phyloP scores from a whole-genome alignment of 306 rosid species.

The Inga oerstediana region DNA sequence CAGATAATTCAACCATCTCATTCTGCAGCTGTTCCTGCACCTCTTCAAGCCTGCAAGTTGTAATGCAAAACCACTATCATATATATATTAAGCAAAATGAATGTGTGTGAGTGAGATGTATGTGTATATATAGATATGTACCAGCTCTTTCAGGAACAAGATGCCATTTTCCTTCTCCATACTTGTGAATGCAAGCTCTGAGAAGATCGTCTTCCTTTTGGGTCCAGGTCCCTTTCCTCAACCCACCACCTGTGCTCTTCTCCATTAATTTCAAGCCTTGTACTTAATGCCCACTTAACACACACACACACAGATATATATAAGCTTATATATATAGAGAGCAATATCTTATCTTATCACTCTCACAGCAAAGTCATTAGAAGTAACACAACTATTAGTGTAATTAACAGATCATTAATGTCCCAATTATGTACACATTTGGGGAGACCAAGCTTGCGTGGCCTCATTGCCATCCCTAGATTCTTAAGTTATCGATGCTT shows the following conservation, averaged over 20 bases:
- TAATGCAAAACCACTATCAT: not conserved
- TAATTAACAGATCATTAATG: not conserved
- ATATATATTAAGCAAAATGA: not conserved
- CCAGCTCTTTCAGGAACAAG: constrained; percentile 21
- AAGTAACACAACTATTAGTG: not conserved
- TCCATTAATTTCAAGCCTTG: not conserved
- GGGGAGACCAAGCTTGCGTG: not conserved
- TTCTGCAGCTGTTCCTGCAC: constrained; percentile 42
- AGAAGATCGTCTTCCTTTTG: constrained; percentile 21
- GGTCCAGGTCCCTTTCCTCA: constrained; percentile 26
- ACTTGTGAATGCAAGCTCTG: not conserved
- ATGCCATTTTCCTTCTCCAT: constrained; percentile 30
- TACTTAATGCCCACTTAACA: not conserved
- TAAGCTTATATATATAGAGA: no score
- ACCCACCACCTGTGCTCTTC: not conserved
- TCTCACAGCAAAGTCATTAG: not conserved
- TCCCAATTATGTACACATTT: not conserved
- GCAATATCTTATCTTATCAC: no score
- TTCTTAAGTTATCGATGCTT: not conserved
- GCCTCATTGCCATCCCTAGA: not conserved
- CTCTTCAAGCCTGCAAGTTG: constrained; percentile 22
- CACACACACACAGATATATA: no score
- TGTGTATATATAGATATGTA: not conserved
- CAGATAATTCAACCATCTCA: constrained; percentile 50
- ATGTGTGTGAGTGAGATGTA: not conserved